Evolutionary conservation across 768 basidiomycete genomes (phyloP).

Genomic region (Lentinula aciculospora): DNA sequence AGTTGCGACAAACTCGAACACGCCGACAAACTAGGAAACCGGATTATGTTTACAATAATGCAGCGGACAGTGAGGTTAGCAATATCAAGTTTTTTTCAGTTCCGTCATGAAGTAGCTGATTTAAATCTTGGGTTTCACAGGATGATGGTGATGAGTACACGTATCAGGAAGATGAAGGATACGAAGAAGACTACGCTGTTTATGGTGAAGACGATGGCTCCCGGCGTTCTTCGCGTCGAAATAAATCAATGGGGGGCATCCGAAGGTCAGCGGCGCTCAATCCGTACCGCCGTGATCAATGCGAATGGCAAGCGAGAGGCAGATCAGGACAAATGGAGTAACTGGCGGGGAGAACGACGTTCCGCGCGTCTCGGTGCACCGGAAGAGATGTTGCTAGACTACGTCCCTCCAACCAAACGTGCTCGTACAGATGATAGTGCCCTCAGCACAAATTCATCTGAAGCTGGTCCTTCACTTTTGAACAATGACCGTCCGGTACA

Average conservation of each 20-base stretch:
- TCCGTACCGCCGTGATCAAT: slow-evolving; percentile 42
- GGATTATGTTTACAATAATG: slow-evolving; percentile 76
- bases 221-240: slow-evolving; percentile 36
- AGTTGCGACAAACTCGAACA: slow-evolving; percentile 75
- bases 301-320: slow-evolving; percentile 50
- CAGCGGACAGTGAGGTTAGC: slow-evolving; percentile 61
- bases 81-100: slow-evolving; percentile 10
- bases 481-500: slow-evolving; percentile 30
- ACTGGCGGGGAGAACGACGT: slow-evolving; percentile 74
- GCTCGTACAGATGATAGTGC: slow-evolving; percentile 75
- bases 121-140: slow-evolving; percentile 27
- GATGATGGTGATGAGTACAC: slow-evolving; percentile 66
- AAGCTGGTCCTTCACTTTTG: slow-evolving; percentile 27
- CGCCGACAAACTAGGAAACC: slow-evolving; percentile 66
- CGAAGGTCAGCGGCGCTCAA: slow-evolving; percentile 44
- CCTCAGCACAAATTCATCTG: slow-evolving; percentile 49
- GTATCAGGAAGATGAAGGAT: slow-evolving; percentile 60
- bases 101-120: slow-evolving; percentile 13
- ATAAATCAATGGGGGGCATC: slow-evolving; percentile 25
- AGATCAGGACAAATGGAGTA: slow-evolving; percentile 43
- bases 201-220: slow-evolving; percentile 32
- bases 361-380: slow-evolving; percentile 61
- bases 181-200: slow-evolving; percentile 51
- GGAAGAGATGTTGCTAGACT: slow-evolving; percentile 45
- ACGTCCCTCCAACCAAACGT: slow-evolving; percentile 52